Evolutionary conservation across 768 basidiomycete species (phyloP), one percentile per base, ranked within the genome.

Genomic region (Agaricus sinodeliciosus): DNA sequence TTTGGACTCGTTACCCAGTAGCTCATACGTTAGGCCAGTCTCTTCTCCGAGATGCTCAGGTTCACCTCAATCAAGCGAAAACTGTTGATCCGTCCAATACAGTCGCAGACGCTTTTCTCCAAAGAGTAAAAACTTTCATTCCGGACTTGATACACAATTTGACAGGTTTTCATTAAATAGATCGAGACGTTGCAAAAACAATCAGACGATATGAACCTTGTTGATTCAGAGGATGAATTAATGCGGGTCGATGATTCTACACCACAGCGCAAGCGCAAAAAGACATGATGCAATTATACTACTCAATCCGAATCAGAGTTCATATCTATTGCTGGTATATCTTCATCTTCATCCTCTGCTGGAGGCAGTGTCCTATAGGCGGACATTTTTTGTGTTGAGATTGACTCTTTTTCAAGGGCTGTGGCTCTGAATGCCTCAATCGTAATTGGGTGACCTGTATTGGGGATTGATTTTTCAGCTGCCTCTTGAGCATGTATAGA

Each of bases 321-420:
- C 72, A 90, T 70, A 63, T 91, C 78, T 35, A 94, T 90, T 9
- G 72, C 61, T 2, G 90, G 90, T 73, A 94, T 82, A 43, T 81
- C 79, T 56, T 84, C 84, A 57, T 87, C 85, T n/a, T 77, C 77
- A 12, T 88, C 85, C 3, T 81, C 74, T 28, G 35, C 34, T 6
- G 37, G 6, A 13, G 43, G 43, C 16, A 35, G 35, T 31, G 19
- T n/a, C 9, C 15, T 44, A 16, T 37, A 40, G 9, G 28, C 16
- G 13, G 52, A 27, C 16, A 12, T 8, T 25, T 42, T 50, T 25
- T 40, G 41, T 18, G 39, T 26, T 19, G 46, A n/a, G 27, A 4
- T 36, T 5, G 52, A 48, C n/a, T 37, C 6, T 45, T 35, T 27
- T 6, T 15, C 28, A 15, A 25, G 36, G 19, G 6, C 7, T 13